Percentiles rank a stretch among this genome's conserved stretches.
Evolutionary conservation across 2,329 filamentous ascomycete genomes (phyloP).

Genomic region (Calonectria hongkongensis): DNA sequence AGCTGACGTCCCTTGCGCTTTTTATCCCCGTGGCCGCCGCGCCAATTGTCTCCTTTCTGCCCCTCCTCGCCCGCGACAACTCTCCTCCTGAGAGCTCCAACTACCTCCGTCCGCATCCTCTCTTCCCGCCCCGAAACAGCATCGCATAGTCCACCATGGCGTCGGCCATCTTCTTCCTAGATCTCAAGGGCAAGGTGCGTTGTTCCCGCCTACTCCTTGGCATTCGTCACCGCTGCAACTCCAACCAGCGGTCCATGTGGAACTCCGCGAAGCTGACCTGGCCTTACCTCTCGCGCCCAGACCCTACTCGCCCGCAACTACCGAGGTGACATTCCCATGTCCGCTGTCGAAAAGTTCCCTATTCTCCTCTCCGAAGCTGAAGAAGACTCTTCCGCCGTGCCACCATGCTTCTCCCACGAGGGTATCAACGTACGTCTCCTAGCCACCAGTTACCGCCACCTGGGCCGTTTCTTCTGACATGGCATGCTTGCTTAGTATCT

Average conservation of each 20-base stretch:
- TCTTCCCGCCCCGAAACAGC: slow-evolving; percentile 50
- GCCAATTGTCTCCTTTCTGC: slow-evolving; percentile 57
- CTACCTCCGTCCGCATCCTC: slow-evolving; percentile 48
- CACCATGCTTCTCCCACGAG: slow-evolving; percentile 98
- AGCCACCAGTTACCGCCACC: neutral
- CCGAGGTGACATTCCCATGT: slow-evolving; percentile 98
- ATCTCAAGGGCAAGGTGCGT: slow-evolving; percentile 98
- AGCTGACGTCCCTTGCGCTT: slow-evolving; percentile 35
- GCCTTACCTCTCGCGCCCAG: slow-evolving; percentile 67
- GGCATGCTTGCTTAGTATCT: slow-evolving; percentile 80
- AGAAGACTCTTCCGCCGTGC: slow-evolving; percentile 98
- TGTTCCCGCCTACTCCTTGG: slow-evolving; percentile 15
- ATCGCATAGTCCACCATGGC: slow-evolving; percentile 79
- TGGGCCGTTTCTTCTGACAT: slow-evolving; percentile 41
- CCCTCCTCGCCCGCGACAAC: slow-evolving; percentile 46
- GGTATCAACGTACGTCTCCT: slow-evolving; percentile 90
- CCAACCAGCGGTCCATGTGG: slow-evolving; percentile 17
- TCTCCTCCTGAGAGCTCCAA: slow-evolving; percentile 32
- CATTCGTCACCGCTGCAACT: slow-evolving; percentile 24
- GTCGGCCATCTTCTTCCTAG: slow-evolving; percentile 98
- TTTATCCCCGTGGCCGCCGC: slow-evolving; percentile 48
- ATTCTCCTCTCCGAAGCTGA: slow-evolving; percentile 97
- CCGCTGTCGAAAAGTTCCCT: slow-evolving; percentile 98
- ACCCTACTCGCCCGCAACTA: slow-evolving; percentile 99
- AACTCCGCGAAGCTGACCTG: slow-evolving; percentile 49